phyloP scores from a whole-genome alignment of 1,139 yeast species.

The Yamadazyma conglobata region DNA sequence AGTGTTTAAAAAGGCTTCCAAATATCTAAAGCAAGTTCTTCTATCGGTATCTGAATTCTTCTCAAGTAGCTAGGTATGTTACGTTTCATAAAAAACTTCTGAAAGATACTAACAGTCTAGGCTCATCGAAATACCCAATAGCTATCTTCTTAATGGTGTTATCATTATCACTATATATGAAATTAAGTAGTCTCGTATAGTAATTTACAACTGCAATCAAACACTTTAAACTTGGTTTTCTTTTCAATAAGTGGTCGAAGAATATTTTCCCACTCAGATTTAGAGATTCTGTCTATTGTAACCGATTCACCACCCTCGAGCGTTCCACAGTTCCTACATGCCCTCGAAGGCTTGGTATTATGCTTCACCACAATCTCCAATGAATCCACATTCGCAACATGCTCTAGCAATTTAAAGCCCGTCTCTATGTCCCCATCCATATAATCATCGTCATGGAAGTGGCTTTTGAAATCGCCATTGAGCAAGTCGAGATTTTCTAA shows the following conservation, averaged over 20 bases:
- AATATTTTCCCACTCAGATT: constrained; percentile 27
- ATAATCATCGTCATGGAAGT: constrained; percentile 13
- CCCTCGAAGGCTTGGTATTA: constrained; percentile 7
- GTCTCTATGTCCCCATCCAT: constrained; percentile 19
- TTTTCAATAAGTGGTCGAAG: constrained; percentile 24
- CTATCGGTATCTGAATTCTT: constrained; percentile 8
- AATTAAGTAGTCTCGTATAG: constrained; percentile 12
- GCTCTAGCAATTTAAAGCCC: constrained; percentile 26
- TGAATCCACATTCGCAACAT: constrained; percentile 24
- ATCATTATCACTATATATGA: not conserved
- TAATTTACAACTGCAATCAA: constrained; percentile 13
- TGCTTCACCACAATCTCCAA: constrained; percentile 19
- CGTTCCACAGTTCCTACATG: constrained; percentile 36
- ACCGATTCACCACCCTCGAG: constrained; percentile 18
- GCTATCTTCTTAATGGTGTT: not conserved
- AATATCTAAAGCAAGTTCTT: constrained; percentile 8
- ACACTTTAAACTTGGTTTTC: constrained; percentile 18
- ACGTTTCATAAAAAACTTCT: not conserved
- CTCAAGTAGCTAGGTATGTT: constrained; percentile 4
- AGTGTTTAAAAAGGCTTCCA: constrained; percentile 10
- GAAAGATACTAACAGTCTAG: not conserved
- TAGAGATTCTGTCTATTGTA: constrained; percentile 1
- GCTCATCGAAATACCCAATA: not conserved
- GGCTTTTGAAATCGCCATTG: constrained; percentile 18
- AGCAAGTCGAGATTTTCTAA: constrained; percentile 35